Evolutionary conservation across 1,284 basidiomycete species (phyloP).

Genomic region (Ustilago trichophora): DNA sequence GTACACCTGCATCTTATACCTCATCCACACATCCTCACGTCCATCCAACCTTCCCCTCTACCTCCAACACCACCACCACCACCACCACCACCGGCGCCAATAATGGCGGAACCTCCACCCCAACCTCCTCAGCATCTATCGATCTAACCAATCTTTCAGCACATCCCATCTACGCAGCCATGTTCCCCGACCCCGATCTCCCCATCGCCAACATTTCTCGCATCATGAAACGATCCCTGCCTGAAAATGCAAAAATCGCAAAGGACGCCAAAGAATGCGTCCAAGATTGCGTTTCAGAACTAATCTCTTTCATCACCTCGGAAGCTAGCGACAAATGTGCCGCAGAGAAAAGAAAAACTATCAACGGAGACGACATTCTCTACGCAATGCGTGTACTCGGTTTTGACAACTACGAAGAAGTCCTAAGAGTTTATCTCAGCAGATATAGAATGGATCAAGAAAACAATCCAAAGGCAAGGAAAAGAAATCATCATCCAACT

Average conservation of each 20-base stretch:
- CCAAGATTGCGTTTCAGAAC: slow-evolving; percentile 94
- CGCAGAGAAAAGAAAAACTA: slow-evolving; percentile 84
- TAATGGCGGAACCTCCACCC: slow-evolving; percentile 14
- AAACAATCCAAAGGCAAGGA: slow-evolving; percentile 17
- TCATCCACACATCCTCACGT: neutral
- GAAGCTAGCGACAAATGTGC: slow-evolving; percentile 89
- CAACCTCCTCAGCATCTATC: slow-evolving; percentile 14
- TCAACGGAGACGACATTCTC: slow-evolving; percentile 85
- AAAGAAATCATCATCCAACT: no score
- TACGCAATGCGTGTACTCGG: slow-evolving; percentile 87
- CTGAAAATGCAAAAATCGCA: slow-evolving; percentile 90
- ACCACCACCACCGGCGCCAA: no score
- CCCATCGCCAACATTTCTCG: slow-evolving; percentile 89
- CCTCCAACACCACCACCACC: neutral
- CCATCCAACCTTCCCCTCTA: slow-evolving; percentile 3
- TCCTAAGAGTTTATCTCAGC: slow-evolving; percentile 85
- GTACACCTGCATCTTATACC: slow-evolving; percentile 12
- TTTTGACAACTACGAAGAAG: slow-evolving; percentile 93
- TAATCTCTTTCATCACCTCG: slow-evolving; percentile 91
- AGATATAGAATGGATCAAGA: slow-evolving; percentile 69
- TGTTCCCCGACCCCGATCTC: slow-evolving; percentile 50
- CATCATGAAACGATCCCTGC: slow-evolving; percentile 91
- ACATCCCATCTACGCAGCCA: slow-evolving; percentile 29
- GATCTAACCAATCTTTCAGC: slow-evolving; percentile 19
- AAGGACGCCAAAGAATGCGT: slow-evolving; percentile 97